Percentiles rank a stretch among this genome's conserved stretches.
phyloP scores from a whole-genome alignment of 176 grass and related monocot genomes.

The Avena sativa region DNA sequence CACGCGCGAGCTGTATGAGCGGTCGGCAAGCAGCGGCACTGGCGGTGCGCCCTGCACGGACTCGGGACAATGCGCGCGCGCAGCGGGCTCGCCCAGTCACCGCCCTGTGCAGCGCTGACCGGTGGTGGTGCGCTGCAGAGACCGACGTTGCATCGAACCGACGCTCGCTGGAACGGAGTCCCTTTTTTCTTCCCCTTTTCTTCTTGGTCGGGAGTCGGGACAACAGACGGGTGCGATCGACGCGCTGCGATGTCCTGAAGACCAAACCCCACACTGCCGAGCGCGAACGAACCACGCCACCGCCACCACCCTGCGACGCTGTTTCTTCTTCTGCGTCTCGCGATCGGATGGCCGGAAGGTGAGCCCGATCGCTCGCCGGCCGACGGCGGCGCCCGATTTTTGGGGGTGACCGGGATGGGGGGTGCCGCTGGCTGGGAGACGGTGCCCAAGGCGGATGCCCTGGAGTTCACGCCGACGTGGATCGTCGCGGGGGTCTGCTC shows the following conservation, averaged over 20 bases:
- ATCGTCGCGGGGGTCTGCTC: constrained; percentile 89
- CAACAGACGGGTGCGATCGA: background rate
- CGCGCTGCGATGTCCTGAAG: background rate
- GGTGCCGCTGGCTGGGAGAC: constrained; percentile 4
- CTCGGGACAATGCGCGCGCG: background rate
- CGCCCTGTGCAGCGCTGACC: background rate
- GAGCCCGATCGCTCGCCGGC: background rate
- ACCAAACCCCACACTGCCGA: constrained; percentile 19
- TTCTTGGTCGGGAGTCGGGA: background rate
- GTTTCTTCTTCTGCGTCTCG: background rate
- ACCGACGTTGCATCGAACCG: background rate
- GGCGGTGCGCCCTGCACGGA: background rate
- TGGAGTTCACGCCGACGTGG: constrained; percentile 96
- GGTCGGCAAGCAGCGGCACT: background rate
- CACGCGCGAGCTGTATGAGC: background rate
- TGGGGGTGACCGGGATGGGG: constrained; percentile 14
- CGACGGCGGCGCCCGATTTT: too few species aligned
- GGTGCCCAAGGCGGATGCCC: constrained; percentile 27
- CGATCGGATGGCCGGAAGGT: background rate
- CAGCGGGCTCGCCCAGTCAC: background rate
- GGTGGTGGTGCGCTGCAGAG: background rate
- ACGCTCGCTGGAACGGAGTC: background rate
- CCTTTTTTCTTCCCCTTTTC: background rate
- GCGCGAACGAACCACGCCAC: background rate
- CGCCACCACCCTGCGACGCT: background rate